Base-by-base conservation (phyloP, 78 protist species). In the Dictyostelium brefeldianum region DNA sequence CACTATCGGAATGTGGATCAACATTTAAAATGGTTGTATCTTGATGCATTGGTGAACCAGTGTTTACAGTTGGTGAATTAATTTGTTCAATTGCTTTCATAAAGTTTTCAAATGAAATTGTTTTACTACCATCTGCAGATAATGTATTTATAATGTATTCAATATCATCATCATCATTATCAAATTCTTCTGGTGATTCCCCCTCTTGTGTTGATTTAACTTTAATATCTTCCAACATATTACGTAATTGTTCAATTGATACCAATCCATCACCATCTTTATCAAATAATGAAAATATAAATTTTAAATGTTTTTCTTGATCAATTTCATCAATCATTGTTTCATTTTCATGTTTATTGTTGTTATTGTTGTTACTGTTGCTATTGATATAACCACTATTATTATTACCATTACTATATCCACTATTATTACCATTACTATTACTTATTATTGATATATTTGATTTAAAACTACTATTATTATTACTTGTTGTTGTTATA, bases 81-180 rank as follows among this genome's bases (percentile, higher is more conserved):
- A 87, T 87, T 3, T 87, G 93, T 64, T 87, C 84, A 46, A 87
- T 77, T 15, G 93, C 84, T 20, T 71, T 87, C 83, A 87, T 87
- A 80, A 87, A 87, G 1, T 77, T 48, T 18, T 62, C 75, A 78
- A 87, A 87, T 77, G 93, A 77, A 20, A 87, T 87, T 0, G 78
- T n/a, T 47, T 64, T 27, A n/a, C 54, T 59, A 11, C 84, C 75
- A 54, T 69, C 73, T 14, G 73, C 65, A 9, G 78, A 59, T 15
- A 87, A 56, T 1, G 70, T 47, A 46, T 87, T 71, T 2, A 87
- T 80, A 43, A 87, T 77, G 78, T 87, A 87, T 10, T 87, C 93
- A 9, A 87, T 77, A 36, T 87, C 93, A 5, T 85, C 92, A 47
- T 85, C 92, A 15, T 87, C 93, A 41, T 80, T 73, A 14, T 85